Base-by-base conservation (phyloP, 2,329 filamentous ascomycete genomes). In the Microcyclospora tardicrescens region DNA sequence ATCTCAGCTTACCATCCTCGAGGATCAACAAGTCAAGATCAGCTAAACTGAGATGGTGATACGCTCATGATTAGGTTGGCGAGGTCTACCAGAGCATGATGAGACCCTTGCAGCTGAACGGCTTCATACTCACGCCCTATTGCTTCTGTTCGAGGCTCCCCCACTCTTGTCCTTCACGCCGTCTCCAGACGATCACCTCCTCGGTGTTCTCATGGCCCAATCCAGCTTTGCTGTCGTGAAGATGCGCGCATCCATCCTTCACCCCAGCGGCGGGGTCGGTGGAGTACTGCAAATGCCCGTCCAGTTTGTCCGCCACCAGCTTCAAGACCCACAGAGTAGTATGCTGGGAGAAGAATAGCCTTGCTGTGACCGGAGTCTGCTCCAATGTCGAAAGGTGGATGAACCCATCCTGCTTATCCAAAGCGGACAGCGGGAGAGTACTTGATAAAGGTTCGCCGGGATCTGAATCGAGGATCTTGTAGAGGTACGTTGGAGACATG, bases 321-420 rank as follows among this genome's bases (percentile, higher is more conserved):
- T 52, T 52, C 32, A 56, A 38, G 1, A 56, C 31, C 47, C 48
- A 53, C 10, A 56, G 37, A 13, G 37, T 49, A 6, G 24, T 32
- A 29, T 40, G 32, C 3, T 37, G 24, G 32, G 36, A 19, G 45
- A 57, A 56, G 46, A 56, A 56, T 8, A 52, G 43, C 27, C 46
- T 44, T 2, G 52, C 49, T 6, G 54, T 57, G 9, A 44, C 39
- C 11, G 51, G 52, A n/a, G 47, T 53, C 35, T 55, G 53, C 15
- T 38, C 28, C 11, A 53, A 49, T 10, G 49, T 53, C 33, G 51
- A 50, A 6, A 51, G 43, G 36, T 54, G 51, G 34, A 49, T 51
- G 40, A 54, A 57, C 37, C 47, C 47, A 32, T 55, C 53, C 16
- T 49, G 37, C 2, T 40, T 35, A 39, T 57, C 54, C 10, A 57